A percentile compares a stretch with the other conserved stretches of the same genome.
phyloP scores from a whole-genome alignment of 2,329 filamentous ascomycete species.

The Nannizzia gypsea region DNA sequence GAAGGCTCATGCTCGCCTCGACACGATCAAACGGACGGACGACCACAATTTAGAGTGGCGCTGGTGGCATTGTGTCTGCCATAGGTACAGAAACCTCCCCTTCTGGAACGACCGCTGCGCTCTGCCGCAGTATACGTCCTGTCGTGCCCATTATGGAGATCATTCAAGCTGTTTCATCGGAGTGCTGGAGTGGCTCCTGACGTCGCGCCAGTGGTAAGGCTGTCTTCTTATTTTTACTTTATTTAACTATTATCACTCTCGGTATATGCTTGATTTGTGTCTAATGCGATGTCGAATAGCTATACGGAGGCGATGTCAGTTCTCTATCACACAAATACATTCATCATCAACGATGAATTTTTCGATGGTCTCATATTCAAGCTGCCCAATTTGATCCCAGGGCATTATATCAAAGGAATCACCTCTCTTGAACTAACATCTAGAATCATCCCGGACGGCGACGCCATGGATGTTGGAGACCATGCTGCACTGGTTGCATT shows the following conservation, averaged over 20 bases:
- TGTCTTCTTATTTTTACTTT: background rate
- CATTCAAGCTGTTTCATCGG: slow-evolving; percentile 1
- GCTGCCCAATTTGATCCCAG: background rate
- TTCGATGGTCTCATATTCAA: slow-evolving; percentile 1
- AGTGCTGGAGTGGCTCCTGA: background rate
- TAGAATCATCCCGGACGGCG: background rate
- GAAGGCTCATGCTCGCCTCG: background rate
- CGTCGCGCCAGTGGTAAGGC: background rate
- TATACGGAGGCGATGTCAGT: background rate
- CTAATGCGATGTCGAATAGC: background rate
- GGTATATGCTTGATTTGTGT: background rate
- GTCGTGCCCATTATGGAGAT: background rate
- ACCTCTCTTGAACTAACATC: background rate
- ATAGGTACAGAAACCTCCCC: background rate
- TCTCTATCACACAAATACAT: background rate
- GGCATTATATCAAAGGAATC: background rate
- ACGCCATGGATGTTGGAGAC: background rate
- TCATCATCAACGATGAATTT: background rate
- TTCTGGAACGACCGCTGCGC: background rate
- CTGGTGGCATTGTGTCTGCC: slow-evolving; percentile 1
- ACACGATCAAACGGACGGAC: background rate
- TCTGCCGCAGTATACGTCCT: background rate
- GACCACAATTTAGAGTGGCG: background rate
- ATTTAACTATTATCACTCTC: background rate
- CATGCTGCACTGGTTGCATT: background rate